Evolutionary conservation across 495 filamentous ascomycete species (phyloP), one percentile per base, ranked within the genome.

Genomic region (Penicillium macrosclerotiorum): DNA sequence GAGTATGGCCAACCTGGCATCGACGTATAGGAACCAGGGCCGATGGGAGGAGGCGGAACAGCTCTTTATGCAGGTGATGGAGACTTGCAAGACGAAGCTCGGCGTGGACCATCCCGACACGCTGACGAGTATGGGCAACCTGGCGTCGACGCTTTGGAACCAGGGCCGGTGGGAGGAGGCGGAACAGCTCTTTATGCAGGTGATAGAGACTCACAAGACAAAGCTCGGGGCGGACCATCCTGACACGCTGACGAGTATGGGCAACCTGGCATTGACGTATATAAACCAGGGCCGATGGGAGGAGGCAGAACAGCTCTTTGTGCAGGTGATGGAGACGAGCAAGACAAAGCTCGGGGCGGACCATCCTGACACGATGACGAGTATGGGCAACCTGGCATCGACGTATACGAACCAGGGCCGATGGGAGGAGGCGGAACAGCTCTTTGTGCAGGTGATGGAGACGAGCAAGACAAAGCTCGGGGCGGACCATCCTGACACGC

Each of bases 101-200:
- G 68, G 64, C 23, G 45, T 44, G 18, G 61, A 65, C n/a, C 62
- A 73, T 53, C 63, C 67, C 14, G 27, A 48, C 14, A 54, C 51
- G 22, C 37, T 53, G 12, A 20, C 19, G 12, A 44, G 31, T 30
- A 43, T 53, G 44, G 18, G n/a, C 24, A 48, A 53, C 30, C 38
- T 49, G 13, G 37, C 47, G 7, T 29, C 24, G 30, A 31, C 37
- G 38, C 37, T n/a, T 3, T 7, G 37, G 16, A 20, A 30, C 19
- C 37, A 42, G 37, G 37, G 29, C 37, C 46, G 19, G 3, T 42
- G 37, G 46, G 16, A 36, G 8, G 37, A 42, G 26, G 37, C 46
- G 1, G 19, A 20, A 25, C 17, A 16, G 25, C 43, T 47, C 23
- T 19, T 14, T 2, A 14, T 37, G n/a, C 32, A 37, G 9, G 35